Evolutionary conservation across 352 stramenopile species (phyloP).

Genomic region (Phytophthora sansomeana): DNA sequence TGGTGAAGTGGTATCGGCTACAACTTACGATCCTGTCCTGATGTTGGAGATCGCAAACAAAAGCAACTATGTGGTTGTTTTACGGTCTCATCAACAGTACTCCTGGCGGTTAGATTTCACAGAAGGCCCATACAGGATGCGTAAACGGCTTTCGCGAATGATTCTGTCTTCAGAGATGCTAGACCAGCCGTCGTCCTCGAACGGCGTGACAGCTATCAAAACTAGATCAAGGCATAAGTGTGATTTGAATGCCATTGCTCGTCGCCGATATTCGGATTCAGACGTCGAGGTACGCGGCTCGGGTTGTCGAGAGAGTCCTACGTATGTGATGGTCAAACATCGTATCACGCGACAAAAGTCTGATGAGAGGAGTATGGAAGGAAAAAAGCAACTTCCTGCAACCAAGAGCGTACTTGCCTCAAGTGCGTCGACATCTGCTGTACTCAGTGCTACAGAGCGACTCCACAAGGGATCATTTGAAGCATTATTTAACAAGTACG

Average conservation of each 20-base stretch:
- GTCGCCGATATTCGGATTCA: constrained; percentile 37
- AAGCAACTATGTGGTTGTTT: constrained; percentile 19
- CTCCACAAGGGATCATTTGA: constrained; percentile 40
- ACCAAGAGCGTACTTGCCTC: constrained; percentile 17
- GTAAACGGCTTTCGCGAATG: constrained; percentile 54
- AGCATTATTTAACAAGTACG: constrained; percentile 39
- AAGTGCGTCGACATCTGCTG: constrained; percentile 24
- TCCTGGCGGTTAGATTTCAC: constrained; percentile 66
- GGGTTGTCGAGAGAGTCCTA: neutral
- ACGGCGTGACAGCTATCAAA: neutral
- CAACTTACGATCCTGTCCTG: constrained; percentile 11
- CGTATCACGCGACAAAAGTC: constrained; percentile 20
- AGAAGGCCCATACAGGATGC: constrained; percentile 72
- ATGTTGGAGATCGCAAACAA: constrained; percentile 16
- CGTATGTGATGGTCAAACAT: neutral
- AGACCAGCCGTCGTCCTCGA: constrained; percentile 6
- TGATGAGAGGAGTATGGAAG: constrained; percentile 15
- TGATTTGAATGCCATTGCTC: neutral
- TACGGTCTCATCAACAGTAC: neutral
- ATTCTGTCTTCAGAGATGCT: constrained; percentile 24
- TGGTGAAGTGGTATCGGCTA: neutral
- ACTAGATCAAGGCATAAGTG: neutral
- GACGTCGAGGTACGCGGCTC: constrained; percentile 12
- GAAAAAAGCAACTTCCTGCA: neutral
- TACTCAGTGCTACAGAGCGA: constrained; percentile 22